phyloP scores from a whole-genome alignment of 371 early-diverging fungal species.

The Dinochytrium kinnereticum region DNA sequence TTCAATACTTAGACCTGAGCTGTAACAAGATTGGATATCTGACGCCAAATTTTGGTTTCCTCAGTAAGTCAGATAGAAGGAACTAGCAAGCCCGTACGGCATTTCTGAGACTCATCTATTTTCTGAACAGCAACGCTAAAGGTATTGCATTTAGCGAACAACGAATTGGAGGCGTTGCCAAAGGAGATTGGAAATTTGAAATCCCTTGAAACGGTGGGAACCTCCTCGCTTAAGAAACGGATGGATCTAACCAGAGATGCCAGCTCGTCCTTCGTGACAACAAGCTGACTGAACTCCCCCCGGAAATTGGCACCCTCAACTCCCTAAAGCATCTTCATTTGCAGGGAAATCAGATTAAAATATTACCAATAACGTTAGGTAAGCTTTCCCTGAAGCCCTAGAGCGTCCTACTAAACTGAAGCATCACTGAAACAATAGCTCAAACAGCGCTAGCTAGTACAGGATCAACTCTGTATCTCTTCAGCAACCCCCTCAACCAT shows the following conservation, averaged over 20 bases:
- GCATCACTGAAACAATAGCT: neutral
- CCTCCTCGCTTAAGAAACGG: too few species aligned
- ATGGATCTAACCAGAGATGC: neutral
- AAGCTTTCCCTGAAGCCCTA: neutral
- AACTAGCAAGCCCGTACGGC: neutral
- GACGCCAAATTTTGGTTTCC: conserved; percentile 43
- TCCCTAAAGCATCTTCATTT: conserved; percentile 20
- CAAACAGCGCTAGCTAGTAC: neutral
- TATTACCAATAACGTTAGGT: conserved; percentile 22
- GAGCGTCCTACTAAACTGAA: too few species aligned
- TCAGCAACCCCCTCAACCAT: neutral
- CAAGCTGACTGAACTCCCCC: conserved; percentile 39
- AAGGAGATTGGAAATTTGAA: conserved; percentile 46
- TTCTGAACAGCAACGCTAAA: conserved; percentile 42
- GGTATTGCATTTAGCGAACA: conserved; percentile 46
- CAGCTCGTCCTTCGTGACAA: conserved; percentile 39
- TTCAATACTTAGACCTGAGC: conserved; percentile 47
- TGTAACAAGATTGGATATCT: conserved; percentile 43
- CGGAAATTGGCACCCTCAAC: conserved; percentile 36
- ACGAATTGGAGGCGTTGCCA: conserved; percentile 42
- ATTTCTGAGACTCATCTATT: neutral
- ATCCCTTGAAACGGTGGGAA: conserved; percentile 30
- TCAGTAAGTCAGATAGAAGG: conserved; percentile 33
- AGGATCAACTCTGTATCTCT: neutral
- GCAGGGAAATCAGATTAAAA: conserved; percentile 41